Evolutionary conservation across 768 basidiomycete genomes (phyloP).

Genomic region (Pulveroboletus sp.): DNA sequence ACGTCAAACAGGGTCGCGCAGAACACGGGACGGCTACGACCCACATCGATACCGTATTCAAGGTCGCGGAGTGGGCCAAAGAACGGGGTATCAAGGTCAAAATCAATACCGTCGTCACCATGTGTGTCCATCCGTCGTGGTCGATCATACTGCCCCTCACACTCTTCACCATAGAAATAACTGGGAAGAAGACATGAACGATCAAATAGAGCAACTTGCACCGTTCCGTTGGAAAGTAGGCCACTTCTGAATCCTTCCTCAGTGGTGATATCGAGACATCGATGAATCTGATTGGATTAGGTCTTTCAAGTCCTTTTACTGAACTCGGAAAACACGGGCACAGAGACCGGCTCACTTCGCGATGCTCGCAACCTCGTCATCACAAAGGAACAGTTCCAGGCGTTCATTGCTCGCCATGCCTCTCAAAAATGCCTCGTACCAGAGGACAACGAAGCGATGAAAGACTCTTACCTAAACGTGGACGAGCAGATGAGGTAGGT

Average conservation of each 20-base stretch:
- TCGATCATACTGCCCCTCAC: background rate
- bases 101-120: constrained; percentile 33
- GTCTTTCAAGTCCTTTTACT: constrained; percentile 35
- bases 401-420: constrained; percentile 33
- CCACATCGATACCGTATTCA: constrained; percentile 33
- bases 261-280: background rate
- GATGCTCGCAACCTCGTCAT: constrained; percentile 34
- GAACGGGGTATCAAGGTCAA: constrained; percentile 35
- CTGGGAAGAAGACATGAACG: constrained; percentile 39
- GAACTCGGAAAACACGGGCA: constrained; percentile 34
- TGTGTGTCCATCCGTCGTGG: constrained; percentile 6
- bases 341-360: constrained; percentile 28
- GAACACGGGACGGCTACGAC: constrained; percentile 29
- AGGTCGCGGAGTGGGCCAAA: constrained; percentile 34
- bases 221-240: constrained; percentile 40
- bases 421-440: constrained; percentile 31
- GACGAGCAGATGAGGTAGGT: constrained; percentile 38
- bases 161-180: constrained; percentile 25
- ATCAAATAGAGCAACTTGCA: constrained; percentile 28
- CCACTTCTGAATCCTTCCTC: background rate
- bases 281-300: constrained; percentile 9
- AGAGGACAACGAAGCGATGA: constrained; percentile 37
- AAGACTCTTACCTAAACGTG: constrained; percentile 36
- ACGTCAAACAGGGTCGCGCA: constrained; percentile 30
- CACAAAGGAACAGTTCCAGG: constrained; percentile 31